Evolutionary conservation across 208 protist species (phyloP).

Genomic region (Leishmania major): DNA sequence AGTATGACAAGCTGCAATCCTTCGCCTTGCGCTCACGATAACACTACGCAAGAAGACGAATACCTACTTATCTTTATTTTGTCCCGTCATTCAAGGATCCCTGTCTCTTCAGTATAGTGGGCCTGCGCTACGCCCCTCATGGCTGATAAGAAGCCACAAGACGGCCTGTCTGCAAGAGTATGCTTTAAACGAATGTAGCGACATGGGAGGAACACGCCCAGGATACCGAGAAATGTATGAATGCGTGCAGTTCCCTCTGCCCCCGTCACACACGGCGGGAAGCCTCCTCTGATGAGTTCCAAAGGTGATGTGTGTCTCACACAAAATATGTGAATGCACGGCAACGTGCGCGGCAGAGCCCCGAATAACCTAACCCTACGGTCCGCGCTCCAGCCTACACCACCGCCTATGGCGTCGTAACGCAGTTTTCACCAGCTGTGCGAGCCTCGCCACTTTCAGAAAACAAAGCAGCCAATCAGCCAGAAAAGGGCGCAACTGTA

Average conservation of each 20-base stretch:
- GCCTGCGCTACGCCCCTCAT: neutral
- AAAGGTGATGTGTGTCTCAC: neutral
- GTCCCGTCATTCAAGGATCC: neutral
- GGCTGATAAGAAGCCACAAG: neutral
- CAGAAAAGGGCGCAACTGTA: neutral
- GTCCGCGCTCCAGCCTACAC: neutral
- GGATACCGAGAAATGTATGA: neutral
- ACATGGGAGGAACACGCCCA: too few relatives aligned
- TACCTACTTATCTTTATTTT: neutral
- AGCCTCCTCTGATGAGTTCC: neutral
- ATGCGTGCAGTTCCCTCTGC: neutral
- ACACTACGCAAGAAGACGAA: neutral
- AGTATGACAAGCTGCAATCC: neutral
- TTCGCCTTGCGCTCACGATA: neutral
- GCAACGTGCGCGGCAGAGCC: neutral
- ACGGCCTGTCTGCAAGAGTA: neutral
- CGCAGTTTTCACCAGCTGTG: neutral
- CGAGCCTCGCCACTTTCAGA: neutral
- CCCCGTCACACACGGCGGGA: neutral
- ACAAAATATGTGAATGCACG: neutral
- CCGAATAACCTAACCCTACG: neutral
- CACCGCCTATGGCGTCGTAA: neutral
- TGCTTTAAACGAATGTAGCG: neutral
- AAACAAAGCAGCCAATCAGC: neutral
- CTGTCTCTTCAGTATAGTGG: neutral